These are phyloP conservation scores for Penicillium sp. DNA, from an alignment of 2,329 filamentous ascomycete genomes.

Conservation along the genomic window DNA sequence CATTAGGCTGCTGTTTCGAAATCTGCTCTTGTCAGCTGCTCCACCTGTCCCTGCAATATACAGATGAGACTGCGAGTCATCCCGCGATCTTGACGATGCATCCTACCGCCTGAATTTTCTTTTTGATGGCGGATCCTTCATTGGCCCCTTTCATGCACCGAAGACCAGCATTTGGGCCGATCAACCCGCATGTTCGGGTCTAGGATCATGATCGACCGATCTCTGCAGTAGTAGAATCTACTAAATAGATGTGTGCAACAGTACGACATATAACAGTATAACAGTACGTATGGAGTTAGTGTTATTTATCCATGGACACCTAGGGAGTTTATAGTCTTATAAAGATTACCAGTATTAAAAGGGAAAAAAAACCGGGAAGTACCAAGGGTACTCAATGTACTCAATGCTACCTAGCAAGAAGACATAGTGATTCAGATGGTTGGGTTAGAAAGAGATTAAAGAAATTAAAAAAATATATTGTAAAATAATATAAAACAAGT, in stretches of 20 bases:
- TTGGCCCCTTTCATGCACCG: constrained; percentile 15
- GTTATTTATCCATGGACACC: too few relatives aligned
- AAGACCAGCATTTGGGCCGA: constrained; percentile 18
- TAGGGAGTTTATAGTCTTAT: too few relatives aligned
- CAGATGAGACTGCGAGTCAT: constrained; percentile 16
- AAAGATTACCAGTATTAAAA: too few relatives aligned
- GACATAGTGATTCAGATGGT: not conserved
- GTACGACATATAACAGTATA: too few relatives aligned
- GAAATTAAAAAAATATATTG: not conserved
- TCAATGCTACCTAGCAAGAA: not conserved
- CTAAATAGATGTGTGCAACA: too few relatives aligned
- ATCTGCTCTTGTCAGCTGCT: constrained; percentile 3
- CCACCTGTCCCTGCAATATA: constrained; percentile 19
- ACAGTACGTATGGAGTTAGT: too few relatives aligned
- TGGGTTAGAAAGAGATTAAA: constrained; percentile 4
- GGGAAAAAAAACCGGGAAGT: not conserved
- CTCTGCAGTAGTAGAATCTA: constrained; percentile 4
- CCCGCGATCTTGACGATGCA: constrained; percentile 7
- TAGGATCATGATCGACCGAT: constrained; percentile 16
- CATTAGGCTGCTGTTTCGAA: constrained; percentile 2
- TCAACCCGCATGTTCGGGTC: constrained; percentile 17
- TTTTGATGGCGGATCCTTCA: not conserved
- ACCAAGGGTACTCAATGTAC: not conserved
- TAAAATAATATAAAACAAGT: not conserved
- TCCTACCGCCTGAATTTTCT: constrained; percentile 4